Evolutionary conservation across 768 basidiomycete species (phyloP), one percentile per base, ranked within the genome.

Genomic region (Suillus lakei): DNA sequence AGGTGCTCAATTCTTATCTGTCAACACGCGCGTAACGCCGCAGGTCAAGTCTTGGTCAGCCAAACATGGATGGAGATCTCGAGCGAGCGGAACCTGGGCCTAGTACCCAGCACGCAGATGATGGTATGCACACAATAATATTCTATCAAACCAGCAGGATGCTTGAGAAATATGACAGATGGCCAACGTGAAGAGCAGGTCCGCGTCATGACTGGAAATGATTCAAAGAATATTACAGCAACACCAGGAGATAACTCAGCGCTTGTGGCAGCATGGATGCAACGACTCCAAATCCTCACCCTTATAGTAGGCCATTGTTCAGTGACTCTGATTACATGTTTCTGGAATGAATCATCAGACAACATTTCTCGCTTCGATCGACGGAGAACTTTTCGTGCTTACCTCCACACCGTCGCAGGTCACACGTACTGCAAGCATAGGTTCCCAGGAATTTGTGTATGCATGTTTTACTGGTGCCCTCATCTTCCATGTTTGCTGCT

Each of bases 21-120:
- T 71, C 76, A 87, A 65, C 86, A 86, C 68, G 72, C 74, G 15
- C 83, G 71, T 66, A 86, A 88, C 68, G 84, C 85, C 9, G 71
- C 74, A 59, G 16, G 56, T 26, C 23, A 58, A 16, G 55, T 15
- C 55, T n/a, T 23, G 23, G 36, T 58, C 56, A 39, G 15, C 34
- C 34, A n/a, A n/a, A 53, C 28, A 32, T 53, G 51, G 18, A 34
- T 34, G 23, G 13, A 23, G 56, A 58, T 10, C 26, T 58, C 56
- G 56, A 58, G 16, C 56, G 38, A 39, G 56, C 38, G 4, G 38
- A 21, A 5, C 30, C 18, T 30, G 18, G 56, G 9, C 26, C 56
- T 18, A 39, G 16, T 58, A 12, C 5, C 15, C 48, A 28, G 15
- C 26, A 26, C 26, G 6, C 26, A 28, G 3, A 50, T 50, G 3